phyloP scores from a whole-genome alignment of 179 eudicot species.

The Sideroxylon spinosum region DNA sequence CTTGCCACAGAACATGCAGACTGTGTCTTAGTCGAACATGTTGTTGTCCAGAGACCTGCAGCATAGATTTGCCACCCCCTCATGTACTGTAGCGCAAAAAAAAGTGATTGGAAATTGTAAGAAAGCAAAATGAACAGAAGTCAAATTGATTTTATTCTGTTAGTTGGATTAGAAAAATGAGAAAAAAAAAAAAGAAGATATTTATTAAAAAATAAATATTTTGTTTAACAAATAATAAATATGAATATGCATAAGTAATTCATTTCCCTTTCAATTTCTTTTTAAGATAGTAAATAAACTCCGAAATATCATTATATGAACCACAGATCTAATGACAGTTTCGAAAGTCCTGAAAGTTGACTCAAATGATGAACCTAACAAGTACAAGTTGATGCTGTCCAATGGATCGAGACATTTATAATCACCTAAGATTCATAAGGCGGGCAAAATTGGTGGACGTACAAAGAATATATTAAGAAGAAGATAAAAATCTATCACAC shows the following conservation, averaged over 20 bases:
- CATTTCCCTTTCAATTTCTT: no score
- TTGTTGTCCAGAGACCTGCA: neutral
- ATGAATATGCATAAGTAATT: no score
- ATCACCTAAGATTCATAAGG: neutral
- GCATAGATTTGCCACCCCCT: neutral
- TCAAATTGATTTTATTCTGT: no score
- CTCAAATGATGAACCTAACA: no score
- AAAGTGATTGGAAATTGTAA: neutral
- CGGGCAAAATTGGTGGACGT: neutral
- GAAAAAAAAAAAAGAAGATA: no score
- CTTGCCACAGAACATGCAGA: conserved; percentile 17
- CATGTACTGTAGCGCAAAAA: no score
- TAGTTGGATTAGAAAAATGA: no score
- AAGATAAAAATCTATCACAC: neutral
- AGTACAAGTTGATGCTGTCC: neutral
- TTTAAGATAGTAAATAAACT: neutral
- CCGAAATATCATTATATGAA: neutral
- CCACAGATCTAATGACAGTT: neutral
- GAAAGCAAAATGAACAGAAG: no score
- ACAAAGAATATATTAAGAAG: neutral
- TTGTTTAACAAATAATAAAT: no score
- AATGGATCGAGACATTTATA: neutral
- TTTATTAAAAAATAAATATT: no score
- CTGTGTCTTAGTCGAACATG: neutral
- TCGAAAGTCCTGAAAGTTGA: neutral